These are phyloP conservation scores for Asterionellopsis glacialis DNA, from an alignment of 108 stramenopile species.

Conservation along the genomic window DNA sequence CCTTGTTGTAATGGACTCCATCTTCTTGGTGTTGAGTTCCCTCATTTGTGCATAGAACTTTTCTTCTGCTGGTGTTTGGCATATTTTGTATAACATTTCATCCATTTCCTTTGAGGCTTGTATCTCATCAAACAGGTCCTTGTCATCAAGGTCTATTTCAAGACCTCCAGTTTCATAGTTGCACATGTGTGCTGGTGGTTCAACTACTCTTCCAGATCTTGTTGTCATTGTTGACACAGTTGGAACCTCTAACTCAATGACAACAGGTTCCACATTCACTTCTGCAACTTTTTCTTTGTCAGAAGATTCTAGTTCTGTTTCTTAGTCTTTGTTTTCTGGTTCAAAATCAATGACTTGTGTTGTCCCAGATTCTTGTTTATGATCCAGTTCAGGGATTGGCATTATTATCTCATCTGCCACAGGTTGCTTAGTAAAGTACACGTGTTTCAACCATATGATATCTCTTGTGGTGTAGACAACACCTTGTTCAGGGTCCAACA, in stretches of 20 bases:
- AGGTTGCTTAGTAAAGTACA: constrained; percentile 13
- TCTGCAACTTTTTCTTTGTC: constrained; percentile 1
- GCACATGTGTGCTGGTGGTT: neutral
- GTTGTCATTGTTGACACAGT: neutral
- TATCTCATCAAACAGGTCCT: too few species aligned
- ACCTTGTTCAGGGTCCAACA: constrained; percentile 15
- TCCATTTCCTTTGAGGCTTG: neutral
- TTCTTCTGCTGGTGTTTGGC: neutral
- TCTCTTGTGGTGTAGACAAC: constrained; percentile 15
- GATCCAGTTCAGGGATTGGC: neutral
- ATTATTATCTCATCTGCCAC: neutral
- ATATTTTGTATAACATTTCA: neutral
- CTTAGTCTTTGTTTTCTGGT: neutral
- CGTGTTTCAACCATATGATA: constrained; percentile 24
- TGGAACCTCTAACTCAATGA: too few species aligned
- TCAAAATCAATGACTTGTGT: too few species aligned
- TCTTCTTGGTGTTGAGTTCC: constrained; percentile 18
- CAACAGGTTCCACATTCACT: constrained; percentile 2
- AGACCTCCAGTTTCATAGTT: constrained; percentile 1
- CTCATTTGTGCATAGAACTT: neutral
- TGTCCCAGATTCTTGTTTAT: neutral
- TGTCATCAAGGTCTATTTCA: too few species aligned
- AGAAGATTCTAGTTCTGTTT: neutral
- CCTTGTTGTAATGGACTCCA: constrained; percentile 19
- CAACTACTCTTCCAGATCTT: neutral